Base-by-base conservation (phyloP, 768 basidiomycete species). In the Obba rivulosa region DNA sequence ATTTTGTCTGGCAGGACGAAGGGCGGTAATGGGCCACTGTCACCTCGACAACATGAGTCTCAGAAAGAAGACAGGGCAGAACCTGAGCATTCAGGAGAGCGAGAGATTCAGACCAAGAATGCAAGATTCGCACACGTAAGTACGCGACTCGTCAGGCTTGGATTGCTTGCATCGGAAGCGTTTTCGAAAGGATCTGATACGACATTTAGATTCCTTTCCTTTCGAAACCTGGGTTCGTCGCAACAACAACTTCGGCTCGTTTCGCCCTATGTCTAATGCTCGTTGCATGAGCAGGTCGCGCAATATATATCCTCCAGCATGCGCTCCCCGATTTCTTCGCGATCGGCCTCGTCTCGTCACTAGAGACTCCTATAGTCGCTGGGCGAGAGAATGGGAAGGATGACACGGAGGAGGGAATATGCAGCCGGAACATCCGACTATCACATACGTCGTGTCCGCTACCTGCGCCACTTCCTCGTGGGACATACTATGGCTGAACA, bases 91-190 rank as follows among this genome's bases (percentile, higher is more conserved):
- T 41, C 47, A 0, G 24, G 39, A 3, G 46, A 37, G 3, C 40
- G 52, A 9, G 53, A 71, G 52, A 58, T 88, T 77, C 84, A 1
- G 87, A 90, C 62, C 69, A 73, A 7, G 87, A 90, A 56, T 90
- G 87, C 87, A 79, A 87, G 58, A 73, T 88, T 43, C 80, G 85
- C 21, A 86, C 85, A 57, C 86, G 87, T 83, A 49, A 34, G 66
- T 56, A 38, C 43, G 13, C 28, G 28, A 13, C 28, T n/a, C 28
- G 28, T 31, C 28, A 13, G 28, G 7, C 13, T 5, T 31, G 28
- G 13, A 13, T 13, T 31, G 7, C 7, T 13, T 13, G 5, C 28
- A 31, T 31, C 7, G 5, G 7, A 13, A 7, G 28, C 28, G 13
- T 31, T 13, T 13, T n/a, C 24, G 57, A 45, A 40, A 60, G 52